Conservation (phyloP, 768 basidiomycete genomes). For the Candolleomyces efflorescens region DNA sequence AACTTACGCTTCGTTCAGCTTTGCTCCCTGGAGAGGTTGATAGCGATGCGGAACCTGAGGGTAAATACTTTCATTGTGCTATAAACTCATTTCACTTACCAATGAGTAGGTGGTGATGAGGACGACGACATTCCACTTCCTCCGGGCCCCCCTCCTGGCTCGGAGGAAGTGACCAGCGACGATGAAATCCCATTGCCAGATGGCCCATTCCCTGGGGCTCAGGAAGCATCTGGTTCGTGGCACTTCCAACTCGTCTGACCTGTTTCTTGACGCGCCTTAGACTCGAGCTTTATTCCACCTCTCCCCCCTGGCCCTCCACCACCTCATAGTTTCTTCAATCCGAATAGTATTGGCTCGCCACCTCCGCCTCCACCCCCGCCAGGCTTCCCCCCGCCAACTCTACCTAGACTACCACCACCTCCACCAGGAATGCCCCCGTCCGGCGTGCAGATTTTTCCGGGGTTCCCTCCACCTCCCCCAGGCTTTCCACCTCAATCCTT, state of each 20-base stretch:
- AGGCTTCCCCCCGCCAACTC: conserved; percentile 15
- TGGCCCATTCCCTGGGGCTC: conserved; percentile 57
- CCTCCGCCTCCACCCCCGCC: conserved; percentile 24
- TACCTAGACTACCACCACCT: conserved; percentile 1
- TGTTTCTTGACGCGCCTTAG: not conserved
- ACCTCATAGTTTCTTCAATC: conserved; percentile 22
- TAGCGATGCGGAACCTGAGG: conserved; percentile 56
- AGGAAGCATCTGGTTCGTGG: conserved; percentile 13
- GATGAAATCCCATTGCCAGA: conserved; percentile 91
- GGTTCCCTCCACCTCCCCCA: not conserved
- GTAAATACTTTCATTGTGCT: conserved; percentile 15
- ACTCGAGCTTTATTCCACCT: not conserved
- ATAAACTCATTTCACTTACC: not conserved
- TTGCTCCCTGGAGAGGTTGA: conserved; percentile 58
- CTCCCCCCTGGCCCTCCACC: conserved; percentile 21
- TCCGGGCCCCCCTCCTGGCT: conserved; percentile 56
- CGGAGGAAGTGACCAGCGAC: conserved; percentile 52
- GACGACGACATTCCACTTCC: conserved; percentile 69
- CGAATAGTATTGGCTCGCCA: conserved; percentile 6
- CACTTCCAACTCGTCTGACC: not conserved
- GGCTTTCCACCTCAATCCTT: not conserved
- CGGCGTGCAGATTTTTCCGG: no score
- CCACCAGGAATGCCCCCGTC: conserved; percentile 1
- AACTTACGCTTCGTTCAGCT: conserved; percentile 35
- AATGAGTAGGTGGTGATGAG: conserved; percentile 16